These are phyloP conservation scores for Sporisorium iseilematis-ciliati DNA, from an alignment of 1,284 basidiomycete genomes.

Conservation along the genomic window DNA sequence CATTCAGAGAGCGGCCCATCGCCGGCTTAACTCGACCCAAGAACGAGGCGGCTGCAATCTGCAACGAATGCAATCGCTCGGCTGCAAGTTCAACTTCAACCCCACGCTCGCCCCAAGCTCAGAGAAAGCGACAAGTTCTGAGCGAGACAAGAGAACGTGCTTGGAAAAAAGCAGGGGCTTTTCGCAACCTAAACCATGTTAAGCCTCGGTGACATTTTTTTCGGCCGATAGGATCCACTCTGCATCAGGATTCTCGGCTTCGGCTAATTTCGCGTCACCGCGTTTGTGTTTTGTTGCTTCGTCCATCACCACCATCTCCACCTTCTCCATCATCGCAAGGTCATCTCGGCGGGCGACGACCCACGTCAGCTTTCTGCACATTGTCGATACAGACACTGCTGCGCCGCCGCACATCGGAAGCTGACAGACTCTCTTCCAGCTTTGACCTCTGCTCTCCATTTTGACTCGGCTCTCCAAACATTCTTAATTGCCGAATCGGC, in stretches of 20 bases:
- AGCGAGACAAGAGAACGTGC: not conserved
- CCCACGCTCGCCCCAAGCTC: no score
- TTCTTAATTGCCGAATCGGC: not conserved
- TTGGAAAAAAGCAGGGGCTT: not conserved
- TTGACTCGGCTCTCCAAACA: not conserved
- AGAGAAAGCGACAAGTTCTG: no score
- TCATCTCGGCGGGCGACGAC: conserved; percentile 2
- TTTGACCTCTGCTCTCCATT: not conserved
- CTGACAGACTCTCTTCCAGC: not conserved
- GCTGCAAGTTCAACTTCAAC: no score
- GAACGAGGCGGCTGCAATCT: no score
- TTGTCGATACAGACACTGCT: not conserved
- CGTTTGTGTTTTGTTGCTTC: conserved; percentile 2
- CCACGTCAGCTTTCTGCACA: not conserved
- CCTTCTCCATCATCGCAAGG: conserved; percentile 1
- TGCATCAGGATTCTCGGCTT: not conserved
- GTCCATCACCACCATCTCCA: not conserved
- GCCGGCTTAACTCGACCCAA: no score
- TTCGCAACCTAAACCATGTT: not conserved
- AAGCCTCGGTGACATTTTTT: not conserved
- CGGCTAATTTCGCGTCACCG: conserved; percentile 9
- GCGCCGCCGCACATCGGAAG: not conserved
- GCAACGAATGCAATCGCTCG: no score
- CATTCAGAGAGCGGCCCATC: no score
- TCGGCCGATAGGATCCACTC: conserved; percentile 1